These are phyloP conservation scores for Citrus mangshanensis DNA, from an alignment of 345 rosid genomes.

Conservation along the genomic window DNA sequence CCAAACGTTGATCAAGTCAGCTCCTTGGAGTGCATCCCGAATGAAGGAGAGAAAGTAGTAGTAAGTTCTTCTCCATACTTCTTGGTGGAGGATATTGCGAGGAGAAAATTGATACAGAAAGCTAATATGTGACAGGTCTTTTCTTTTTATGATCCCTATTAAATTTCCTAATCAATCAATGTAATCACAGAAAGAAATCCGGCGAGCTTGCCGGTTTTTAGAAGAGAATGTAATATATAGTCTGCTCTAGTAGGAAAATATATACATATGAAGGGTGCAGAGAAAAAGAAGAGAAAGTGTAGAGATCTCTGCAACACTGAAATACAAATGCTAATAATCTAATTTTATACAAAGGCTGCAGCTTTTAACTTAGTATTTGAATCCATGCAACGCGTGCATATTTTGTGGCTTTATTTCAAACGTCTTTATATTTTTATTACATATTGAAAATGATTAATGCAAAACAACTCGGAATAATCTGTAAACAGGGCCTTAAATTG, in stretches of 20 bases:
- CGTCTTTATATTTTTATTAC: too few relatives aligned
- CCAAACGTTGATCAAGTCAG: slow-evolving; percentile 19
- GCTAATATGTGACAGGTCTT: slow-evolving; percentile 32
- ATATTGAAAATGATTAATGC: neutral
- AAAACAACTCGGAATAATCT: too few relatives aligned
- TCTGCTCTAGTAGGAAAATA: slow-evolving; percentile 21
- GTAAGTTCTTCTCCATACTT: slow-evolving; percentile 21
- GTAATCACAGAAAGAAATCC: slow-evolving; percentile 31
- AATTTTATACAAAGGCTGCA: slow-evolving; percentile 11
- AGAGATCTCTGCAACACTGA: slow-evolving; percentile 22
- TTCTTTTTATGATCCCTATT: slow-evolving; percentile 1
- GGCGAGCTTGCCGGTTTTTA: slow-evolving; percentile 18
- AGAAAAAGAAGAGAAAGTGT: slow-evolving; percentile 17
- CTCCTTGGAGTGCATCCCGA: slow-evolving; percentile 21
- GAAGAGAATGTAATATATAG: slow-evolving; percentile 33
- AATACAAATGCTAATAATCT: slow-evolving; percentile 25
- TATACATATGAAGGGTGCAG: slow-evolving; percentile 12
- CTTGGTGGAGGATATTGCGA: slow-evolving; percentile 31
- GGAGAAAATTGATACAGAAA: slow-evolving; percentile 29
- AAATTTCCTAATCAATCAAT: neutral
- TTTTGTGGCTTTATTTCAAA: neutral
- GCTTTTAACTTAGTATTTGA: neutral
- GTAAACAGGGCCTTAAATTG: slow-evolving; percentile 8
- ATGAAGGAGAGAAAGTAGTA: slow-evolving; percentile 24
- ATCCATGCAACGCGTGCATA: neutral